These are phyloP conservation scores for Stephanodiscus minutulus DNA, from an alignment of 108 stramenopile genomes.

Conservation along the genomic window DNA sequence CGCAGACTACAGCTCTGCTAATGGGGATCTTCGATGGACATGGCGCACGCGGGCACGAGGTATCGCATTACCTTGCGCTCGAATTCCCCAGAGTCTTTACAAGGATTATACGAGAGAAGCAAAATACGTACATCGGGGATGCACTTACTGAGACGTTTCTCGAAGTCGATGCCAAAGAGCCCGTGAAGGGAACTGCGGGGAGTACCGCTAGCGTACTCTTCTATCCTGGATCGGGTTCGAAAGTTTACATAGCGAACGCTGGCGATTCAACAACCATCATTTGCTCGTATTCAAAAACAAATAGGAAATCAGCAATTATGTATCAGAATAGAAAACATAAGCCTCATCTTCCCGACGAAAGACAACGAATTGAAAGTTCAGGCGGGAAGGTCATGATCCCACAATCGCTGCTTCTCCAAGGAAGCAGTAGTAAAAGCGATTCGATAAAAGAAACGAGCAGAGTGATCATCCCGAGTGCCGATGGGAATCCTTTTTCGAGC, in stretches of 20 bases:
- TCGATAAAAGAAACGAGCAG: conserved; percentile 42
- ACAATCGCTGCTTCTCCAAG: conserved; percentile 10
- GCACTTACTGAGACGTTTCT: conserved; percentile 55
- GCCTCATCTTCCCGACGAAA: conserved; percentile 64
- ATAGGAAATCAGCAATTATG: conserved; percentile 53
- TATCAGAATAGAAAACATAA: conserved; percentile 58
- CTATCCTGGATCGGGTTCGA: conserved; percentile 56
- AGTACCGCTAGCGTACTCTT: conserved; percentile 67
- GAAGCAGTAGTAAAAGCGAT: conserved; percentile 6
- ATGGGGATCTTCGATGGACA: conserved; percentile 84
- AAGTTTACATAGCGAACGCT: conserved; percentile 72
- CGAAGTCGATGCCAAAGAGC: conserved; percentile 57
- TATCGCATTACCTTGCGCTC: conserved; percentile 53
- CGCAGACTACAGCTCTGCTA: conserved; percentile 38
- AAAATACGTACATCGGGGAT: conserved; percentile 22
- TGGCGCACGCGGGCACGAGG: conserved; percentile 62
- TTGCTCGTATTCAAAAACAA: conserved; percentile 35
- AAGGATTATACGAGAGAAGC: conserved; percentile 31
- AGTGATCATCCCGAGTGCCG: conserved; percentile 39
- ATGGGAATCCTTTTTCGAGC: conserved; percentile 30
- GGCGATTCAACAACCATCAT: conserved; percentile 73
- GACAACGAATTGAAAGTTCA: conserved; percentile 58
- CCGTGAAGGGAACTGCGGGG: conserved; percentile 53
- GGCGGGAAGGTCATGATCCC: conserved; percentile 67
- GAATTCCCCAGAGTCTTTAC: conserved; percentile 58